Conservation (phyloP, 352 stramenopile species). For the Phytophthora crassamura region DNA sequence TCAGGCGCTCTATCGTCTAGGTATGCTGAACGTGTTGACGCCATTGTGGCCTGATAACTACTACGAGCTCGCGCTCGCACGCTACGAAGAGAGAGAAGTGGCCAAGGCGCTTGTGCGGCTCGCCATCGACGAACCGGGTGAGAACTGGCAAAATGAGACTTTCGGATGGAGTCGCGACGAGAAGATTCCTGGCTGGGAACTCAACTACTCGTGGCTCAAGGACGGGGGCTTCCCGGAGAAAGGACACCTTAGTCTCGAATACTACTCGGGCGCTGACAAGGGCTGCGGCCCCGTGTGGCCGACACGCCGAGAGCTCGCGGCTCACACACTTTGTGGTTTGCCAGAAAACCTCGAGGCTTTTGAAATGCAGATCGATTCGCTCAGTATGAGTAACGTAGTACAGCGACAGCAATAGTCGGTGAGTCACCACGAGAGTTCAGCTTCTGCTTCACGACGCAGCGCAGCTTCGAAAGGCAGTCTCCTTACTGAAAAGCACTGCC, state of each 20-base stretch:
- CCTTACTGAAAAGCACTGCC: too few species aligned
- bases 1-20: slow-evolving; percentile 69
- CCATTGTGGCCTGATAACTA: slow-evolving; percentile 77
- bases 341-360: slow-evolving; percentile 56
- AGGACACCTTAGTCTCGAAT: slow-evolving; percentile 75
- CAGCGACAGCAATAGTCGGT: slow-evolving; percentile 30
- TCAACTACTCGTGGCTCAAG: slow-evolving; percentile 84
- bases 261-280: slow-evolving; percentile 80
- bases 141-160: slow-evolving; percentile 83
- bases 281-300: slow-evolving; percentile 78
- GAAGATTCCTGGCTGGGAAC: slow-evolving; percentile 80
- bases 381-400: slow-evolving; percentile 46
- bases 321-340: slow-evolving; percentile 57
- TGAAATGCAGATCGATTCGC: slow-evolving; percentile 61
- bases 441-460: too few species aligned
- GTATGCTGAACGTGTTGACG: slow-evolving; percentile 79
- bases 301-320: slow-evolving; percentile 60
- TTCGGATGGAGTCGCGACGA: slow-evolving; percentile 84
- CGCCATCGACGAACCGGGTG: slow-evolving; percentile 80
- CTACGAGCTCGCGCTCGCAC: slow-evolving; percentile 73
- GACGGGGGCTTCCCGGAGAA: slow-evolving; percentile 82
- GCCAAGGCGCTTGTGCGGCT: slow-evolving; percentile 76
- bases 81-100: slow-evolving; percentile 79
- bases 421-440: too few species aligned
- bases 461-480: too few species aligned